These are phyloP conservation scores for Leucaena leucocephala DNA, from an alignment of 306 rosid species.

Conservation along the genomic window DNA sequence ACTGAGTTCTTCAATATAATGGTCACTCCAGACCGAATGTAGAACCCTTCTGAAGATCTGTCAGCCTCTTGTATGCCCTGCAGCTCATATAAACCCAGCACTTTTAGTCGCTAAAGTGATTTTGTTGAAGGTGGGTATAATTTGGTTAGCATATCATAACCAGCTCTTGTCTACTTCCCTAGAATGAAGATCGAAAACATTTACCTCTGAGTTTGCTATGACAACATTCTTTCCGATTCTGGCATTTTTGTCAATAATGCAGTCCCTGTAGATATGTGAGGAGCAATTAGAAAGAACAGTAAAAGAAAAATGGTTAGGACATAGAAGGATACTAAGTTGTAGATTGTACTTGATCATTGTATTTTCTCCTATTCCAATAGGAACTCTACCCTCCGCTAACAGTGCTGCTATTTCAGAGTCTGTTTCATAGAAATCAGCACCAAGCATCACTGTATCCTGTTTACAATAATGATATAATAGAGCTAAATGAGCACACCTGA, in stretches of 20 bases:
- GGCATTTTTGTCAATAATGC: conserved; percentile 81
- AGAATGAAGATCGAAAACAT: conserved; percentile 19
- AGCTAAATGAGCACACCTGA: conserved; percentile 9
- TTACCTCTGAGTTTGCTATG: conserved; percentile 71
- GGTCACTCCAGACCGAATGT: conserved; percentile 72
- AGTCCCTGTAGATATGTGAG: conserved; percentile 51
- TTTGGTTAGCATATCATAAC: background rate
- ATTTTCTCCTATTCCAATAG: conserved; percentile 75
- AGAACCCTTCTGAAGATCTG: conserved; percentile 72
- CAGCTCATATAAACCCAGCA: conserved; percentile 10
- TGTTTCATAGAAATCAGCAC: conserved; percentile 79
- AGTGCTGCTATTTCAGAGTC: conserved; percentile 53
- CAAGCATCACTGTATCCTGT: conserved; percentile 88
- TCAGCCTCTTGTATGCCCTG: conserved; percentile 81
- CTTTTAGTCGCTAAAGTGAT: background rate
- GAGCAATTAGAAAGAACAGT: conserved; percentile 13
- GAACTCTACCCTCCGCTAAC: conserved; percentile 75
- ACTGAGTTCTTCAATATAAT: conserved; percentile 59
- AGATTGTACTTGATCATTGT: conserved; percentile 60
- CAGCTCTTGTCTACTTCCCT: background rate
- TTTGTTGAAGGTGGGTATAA: background rate
- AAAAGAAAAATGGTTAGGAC: conserved; percentile 14
- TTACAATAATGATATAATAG: background rate
- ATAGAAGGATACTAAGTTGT: background rate
- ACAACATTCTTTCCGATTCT: conserved; percentile 75